phyloP scores from a whole-genome alignment of 345 rosid genomes.

The Geranium brycei region DNA sequence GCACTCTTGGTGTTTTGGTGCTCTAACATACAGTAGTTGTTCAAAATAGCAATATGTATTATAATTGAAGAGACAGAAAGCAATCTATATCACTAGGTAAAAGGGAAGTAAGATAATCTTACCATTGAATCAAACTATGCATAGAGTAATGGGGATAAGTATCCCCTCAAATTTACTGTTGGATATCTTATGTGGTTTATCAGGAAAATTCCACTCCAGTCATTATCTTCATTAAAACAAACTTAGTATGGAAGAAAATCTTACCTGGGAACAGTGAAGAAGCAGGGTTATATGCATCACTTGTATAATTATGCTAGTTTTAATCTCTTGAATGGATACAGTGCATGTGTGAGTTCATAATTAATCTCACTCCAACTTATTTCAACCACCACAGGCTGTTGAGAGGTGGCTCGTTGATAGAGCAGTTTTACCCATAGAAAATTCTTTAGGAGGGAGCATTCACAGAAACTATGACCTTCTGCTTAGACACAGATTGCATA shows the following conservation, averaged over 20 bases:
- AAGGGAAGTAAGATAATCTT: too few relatives aligned
- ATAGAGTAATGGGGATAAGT: neutral
- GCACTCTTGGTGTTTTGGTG: neutral
- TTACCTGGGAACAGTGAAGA: too few relatives aligned
- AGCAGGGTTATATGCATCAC: neutral
- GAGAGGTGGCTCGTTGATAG: conserved; percentile 89
- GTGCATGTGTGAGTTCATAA: neutral
- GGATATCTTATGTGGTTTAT: neutral
- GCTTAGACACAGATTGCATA: conserved; percentile 82
- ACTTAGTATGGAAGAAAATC: too few relatives aligned
- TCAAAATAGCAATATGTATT: too few relatives aligned
- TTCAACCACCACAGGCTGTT: conserved; percentile 38
- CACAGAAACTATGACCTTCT: conserved; percentile 93
- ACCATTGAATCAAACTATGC: neutral
- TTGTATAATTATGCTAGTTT: neutral
- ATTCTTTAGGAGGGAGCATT: conserved; percentile 96
- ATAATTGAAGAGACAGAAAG: too few relatives aligned
- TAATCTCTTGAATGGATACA: neutral
- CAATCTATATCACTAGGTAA: too few relatives aligned
- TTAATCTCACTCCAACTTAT: neutral
- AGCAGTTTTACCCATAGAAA: conserved; percentile 93
- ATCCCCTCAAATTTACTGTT: neutral
- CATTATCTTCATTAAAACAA: neutral
- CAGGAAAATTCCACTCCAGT: neutral
- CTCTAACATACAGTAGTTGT: neutral